Evolutionary conservation across 2,329 filamentous ascomycete genomes (phyloP), one percentile per base, ranked within the genome.

Genomic region (Aspergillus jensenii): DNA sequence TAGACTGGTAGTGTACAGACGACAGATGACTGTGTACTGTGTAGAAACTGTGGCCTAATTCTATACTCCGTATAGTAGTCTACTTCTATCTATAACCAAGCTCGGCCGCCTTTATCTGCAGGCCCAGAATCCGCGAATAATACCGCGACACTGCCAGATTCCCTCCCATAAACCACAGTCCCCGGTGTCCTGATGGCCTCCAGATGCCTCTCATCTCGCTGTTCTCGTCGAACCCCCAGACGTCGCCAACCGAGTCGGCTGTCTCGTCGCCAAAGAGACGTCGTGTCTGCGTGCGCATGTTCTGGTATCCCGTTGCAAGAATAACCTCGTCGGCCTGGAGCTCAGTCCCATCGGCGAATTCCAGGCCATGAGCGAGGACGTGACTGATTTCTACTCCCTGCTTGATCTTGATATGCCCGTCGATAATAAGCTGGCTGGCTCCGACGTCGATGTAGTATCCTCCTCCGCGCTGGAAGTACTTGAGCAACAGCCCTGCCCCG

Each of bases 391-490:
- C 83, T 25, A 83, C 80, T 0, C 84, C 84, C 47, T 86, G 83
- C 68, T 86, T 87, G 41, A 90, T 76, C 65, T 84, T 84, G 69
- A 90, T 84, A 67, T 84, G 84, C 0, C 87, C 85, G 12, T 87
- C 83, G 2, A 78, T 77, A 57, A 90, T 87, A 19, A 89, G 77
- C 65, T 84, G 73, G 0, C 82, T 84, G 0, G 82, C 83, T 0
- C 87, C 87, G 1, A 89, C 85, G 59, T 90, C 85, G 61, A 90
- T 87, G 71, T 90, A 90, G 67, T 89, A 90, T 0, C 87, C 87
- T 0, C 87, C 87, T 1, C 86, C 86, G 2, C 84, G 81, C 62
- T 87, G 84, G 61, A 87, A 79, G 66, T 88, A 89, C 70, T 88
- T 88, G 54, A 82, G 71, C 58, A 84, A 79, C 1, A 89, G 75